Conservation (phyloP, 2,329 filamentous ascomycete genomes). For the Penicillium sp. region DNA sequence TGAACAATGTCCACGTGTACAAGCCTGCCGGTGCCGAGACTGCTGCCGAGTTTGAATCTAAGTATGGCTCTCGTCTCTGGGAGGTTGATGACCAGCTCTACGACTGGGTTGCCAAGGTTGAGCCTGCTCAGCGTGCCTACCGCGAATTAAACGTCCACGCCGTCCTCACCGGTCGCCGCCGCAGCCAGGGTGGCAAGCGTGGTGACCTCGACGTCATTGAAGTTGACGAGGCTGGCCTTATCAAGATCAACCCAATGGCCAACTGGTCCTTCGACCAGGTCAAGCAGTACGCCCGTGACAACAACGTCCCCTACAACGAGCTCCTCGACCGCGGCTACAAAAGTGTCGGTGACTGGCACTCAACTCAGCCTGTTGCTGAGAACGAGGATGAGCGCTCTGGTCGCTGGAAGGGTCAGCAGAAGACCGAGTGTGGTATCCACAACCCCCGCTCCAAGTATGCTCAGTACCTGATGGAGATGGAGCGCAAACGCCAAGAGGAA, state of each 20-base stretch:
- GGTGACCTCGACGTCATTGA: constrained; percentile 90
- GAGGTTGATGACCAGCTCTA: constrained; percentile 85
- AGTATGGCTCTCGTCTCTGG: constrained; percentile 82
- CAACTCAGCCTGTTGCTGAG: constrained; percentile 83
- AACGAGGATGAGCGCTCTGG: constrained; percentile 95
- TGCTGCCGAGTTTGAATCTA: constrained; percentile 73
- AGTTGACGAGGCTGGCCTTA: constrained; percentile 82
- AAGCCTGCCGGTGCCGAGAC: constrained; percentile 77
- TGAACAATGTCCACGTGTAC: constrained; percentile 82
- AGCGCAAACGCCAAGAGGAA: constrained; percentile 65
- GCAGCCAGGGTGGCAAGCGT: constrained; percentile 90
- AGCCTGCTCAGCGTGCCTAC: constrained; percentile 91
- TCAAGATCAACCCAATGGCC: constrained; percentile 97
- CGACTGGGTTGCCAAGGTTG: constrained; percentile 96
- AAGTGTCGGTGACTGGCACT: constrained; percentile 97
- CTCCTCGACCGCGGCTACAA: constrained; percentile 95
- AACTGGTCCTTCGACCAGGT: constrained; percentile 94
- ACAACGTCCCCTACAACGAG: constrained; percentile 90
- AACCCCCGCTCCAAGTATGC: constrained; percentile 95
- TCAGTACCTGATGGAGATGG: constrained; percentile 74
- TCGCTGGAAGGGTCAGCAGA: constrained; percentile 92
- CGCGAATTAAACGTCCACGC: constrained; percentile 82
- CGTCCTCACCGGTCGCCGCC: constrained; percentile 86
- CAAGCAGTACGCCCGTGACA: constrained; percentile 78
- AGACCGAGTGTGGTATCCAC: constrained; percentile 98